Conservation (phyloP, 169 alveolate genomes). For the Plasmodium relictum region DNA sequence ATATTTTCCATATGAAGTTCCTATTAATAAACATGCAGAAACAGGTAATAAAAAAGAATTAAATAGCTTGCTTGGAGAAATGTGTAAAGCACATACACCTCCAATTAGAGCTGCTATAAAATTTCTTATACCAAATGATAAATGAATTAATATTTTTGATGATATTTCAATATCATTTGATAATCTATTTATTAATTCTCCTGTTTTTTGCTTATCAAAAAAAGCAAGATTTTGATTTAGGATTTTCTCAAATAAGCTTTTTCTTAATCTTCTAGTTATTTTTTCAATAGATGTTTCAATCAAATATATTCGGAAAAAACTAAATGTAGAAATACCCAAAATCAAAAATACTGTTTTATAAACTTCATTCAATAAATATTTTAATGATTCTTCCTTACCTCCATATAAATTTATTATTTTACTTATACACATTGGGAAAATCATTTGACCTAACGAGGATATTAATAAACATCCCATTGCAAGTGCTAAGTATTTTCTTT, state of each 20-base stretch:
- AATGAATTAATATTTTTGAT: conserved; percentile 70
- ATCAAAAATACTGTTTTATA: conserved; percentile 53
- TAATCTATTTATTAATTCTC: conserved; percentile 76
- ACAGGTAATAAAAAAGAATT: conserved; percentile 57
- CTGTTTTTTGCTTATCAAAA: conserved; percentile 79
- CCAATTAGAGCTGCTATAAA: conserved; percentile 61
- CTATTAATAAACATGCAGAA: conserved; percentile 37
- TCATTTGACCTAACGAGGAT: conserved; percentile 66
- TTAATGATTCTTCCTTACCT: conserved; percentile 66
- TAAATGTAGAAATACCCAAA: conserved; percentile 60
- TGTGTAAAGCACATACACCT: conserved; percentile 66
- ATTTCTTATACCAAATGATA: conserved; percentile 68
- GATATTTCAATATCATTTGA: conserved; percentile 78
- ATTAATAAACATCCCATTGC: conserved; percentile 29
- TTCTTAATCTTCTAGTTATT: conserved; percentile 79
- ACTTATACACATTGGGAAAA: conserved; percentile 75
- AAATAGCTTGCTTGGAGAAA: conserved; percentile 60
- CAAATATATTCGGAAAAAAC: conserved; percentile 59
- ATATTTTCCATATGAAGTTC: conserved; percentile 58
- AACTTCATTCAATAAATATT: conserved; percentile 51
- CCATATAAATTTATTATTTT: conserved; percentile 70
- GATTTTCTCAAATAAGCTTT: conserved; percentile 71
- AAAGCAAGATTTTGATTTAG: conserved; percentile 76
- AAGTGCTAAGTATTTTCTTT: conserved; percentile 48
- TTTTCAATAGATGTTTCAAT: conserved; percentile 74